Percentiles rank a stretch among this genome's conserved stretches.
phyloP scores from a whole-genome alignment of 2,329 filamentous ascomycete genomes.

The Arthrobotrys entomopaga region DNA sequence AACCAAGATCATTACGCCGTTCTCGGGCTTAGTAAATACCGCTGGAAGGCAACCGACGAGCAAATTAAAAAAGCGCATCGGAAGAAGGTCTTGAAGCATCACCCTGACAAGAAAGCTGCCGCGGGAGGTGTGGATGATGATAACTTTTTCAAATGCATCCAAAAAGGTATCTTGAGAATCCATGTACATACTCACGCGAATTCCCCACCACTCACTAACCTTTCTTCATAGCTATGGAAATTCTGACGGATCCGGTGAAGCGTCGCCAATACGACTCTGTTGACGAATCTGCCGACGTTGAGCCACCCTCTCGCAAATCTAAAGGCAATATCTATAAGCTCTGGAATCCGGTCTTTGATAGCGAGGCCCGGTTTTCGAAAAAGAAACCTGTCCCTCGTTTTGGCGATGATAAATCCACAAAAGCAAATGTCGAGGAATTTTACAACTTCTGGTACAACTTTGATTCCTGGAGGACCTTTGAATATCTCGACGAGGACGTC shows the following conservation, averaged over 20 bases:
- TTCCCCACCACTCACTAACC: slow-evolving; percentile 16
- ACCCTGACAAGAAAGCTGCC: slow-evolving; percentile 98
- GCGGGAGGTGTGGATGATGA: slow-evolving; percentile 88
- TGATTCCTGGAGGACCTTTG: slow-evolving; percentile 96
- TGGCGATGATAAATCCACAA: slow-evolving; percentile 82
- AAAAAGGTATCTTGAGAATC: slow-evolving; percentile 69
- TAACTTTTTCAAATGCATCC: slow-evolving; percentile 99
- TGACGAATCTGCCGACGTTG: slow-evolving; percentile 90
- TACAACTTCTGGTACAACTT: slow-evolving; percentile 99
- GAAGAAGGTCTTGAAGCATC: slow-evolving; percentile 99
- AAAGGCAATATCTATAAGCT: slow-evolving; percentile 95
- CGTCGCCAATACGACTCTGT: slow-evolving; percentile 96
- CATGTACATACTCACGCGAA: too few species aligned
- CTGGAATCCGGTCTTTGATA: slow-evolving; percentile 88
- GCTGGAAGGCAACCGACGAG: slow-evolving; percentile 91
- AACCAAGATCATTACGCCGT: slow-evolving; percentile 98
- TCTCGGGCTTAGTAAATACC: slow-evolving; percentile 89
- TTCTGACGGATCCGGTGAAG: slow-evolving; percentile 89
- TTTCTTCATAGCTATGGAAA: slow-evolving; percentile 74
- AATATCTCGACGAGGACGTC: slow-evolving; percentile 98
- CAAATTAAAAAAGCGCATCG: slow-evolving; percentile 99
- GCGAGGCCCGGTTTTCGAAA: slow-evolving; percentile 93
- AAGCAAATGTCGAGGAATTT: slow-evolving; percentile 91
- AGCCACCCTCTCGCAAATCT: slow-evolving; percentile 92
- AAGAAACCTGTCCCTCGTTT: slow-evolving; percentile 86